Evolutionary conservation across 2,329 filamentous ascomycete species (phyloP), one percentile per base, ranked within the genome.

Genomic region (Botrytis pseudocinerea): DNA sequence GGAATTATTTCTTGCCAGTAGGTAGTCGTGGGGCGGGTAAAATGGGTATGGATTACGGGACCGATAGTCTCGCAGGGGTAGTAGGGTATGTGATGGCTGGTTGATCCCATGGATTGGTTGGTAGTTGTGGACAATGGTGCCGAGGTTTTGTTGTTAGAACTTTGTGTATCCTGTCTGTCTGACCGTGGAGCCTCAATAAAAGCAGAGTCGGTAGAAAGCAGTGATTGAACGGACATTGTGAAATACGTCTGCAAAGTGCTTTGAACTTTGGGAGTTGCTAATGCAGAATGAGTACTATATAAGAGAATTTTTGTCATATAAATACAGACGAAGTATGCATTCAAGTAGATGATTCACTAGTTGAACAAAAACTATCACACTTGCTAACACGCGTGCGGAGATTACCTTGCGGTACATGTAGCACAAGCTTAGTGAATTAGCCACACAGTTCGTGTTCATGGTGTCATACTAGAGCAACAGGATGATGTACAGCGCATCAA

Each of bases 1-100:
- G 64, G 64, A n/a, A 66, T 54, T 51, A 40, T 66, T 22, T 54
- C 64, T 66, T 66, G 64, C 64, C 64, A 66, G 46, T 66, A 66
- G 46, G 22, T 66, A 25, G 64, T 66, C 18, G 64, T 66, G 12
- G 64, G 44, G 32, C 64, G 32, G 35, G 64, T 66, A 32, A n/a
- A 66, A 48, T 66, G 46, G 3, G 28, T 40, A 25, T 66, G 63
- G 4, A 9, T 22, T 51, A 35, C n/a, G 2, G 64, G 64, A 14
- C 32, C 64, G 46, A 66, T 28, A 16, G 14, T 28, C 48, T 66
- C 32, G 32, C n/a, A 54, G 14, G 64, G 46, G 16, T 54, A 66
- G 32, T 54, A 54, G 32, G 64, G 46, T 14, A 14, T n/a, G 14
- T 20, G 46, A 28, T 20, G 63, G 32, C 12, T 40, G 6, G 32